Base-by-base conservation (phyloP, 768 basidiomycete genomes). In the Auricularia sp. region DNA sequence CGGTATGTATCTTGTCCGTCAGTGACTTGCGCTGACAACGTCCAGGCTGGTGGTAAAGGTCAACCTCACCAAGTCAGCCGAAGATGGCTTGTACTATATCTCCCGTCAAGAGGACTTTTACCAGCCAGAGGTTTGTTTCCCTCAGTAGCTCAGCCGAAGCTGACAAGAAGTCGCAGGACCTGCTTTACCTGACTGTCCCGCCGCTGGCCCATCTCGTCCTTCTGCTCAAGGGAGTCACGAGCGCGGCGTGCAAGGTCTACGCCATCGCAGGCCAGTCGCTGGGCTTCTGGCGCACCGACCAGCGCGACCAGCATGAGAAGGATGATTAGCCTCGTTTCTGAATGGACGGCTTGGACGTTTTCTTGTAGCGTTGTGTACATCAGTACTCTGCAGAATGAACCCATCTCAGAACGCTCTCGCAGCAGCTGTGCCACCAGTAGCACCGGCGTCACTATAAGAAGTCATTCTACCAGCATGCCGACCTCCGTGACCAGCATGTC, bases 21-120 rank as follows among this genome's bases (percentile, higher is more conserved):
- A n/a, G 18, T 18, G 18, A 37, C 63, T 56, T 8, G 18, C n/a
- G 45, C 62, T 66, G 21, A 3, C 54, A 8, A 34, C 35, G 11
- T 21, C 58, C 68, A 84, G 82, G 29, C 75, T 85, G 54, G 47
- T 84, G 29, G 77, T 81, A 34, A 80, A 81, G 61, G 69, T 88
- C 54, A 81, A 76, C 2, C 78, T 89, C n/a, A 77, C 73, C 56
- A 77, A 83, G 70, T 29, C 29, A 29, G 29, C 29, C 29, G 71
- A 73, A 54, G 71, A 74, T 21, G 77, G 72, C 1, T 62, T 73
- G 2, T 77, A 78, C 69, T 79, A 80, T 61, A 86, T 89, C 59
- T 68, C 74, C 0, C 71, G 75, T 62, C 85, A 88, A 68, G 85
- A 88, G 68, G 84, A 86, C 69, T 81, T 84, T 64, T 82, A 81